A percentile compares a stretch with the other conserved stretches of the same genome.
Conservation (phyloP, 139 green algal genomes). For the Coccomyxa sp. region DNA sequence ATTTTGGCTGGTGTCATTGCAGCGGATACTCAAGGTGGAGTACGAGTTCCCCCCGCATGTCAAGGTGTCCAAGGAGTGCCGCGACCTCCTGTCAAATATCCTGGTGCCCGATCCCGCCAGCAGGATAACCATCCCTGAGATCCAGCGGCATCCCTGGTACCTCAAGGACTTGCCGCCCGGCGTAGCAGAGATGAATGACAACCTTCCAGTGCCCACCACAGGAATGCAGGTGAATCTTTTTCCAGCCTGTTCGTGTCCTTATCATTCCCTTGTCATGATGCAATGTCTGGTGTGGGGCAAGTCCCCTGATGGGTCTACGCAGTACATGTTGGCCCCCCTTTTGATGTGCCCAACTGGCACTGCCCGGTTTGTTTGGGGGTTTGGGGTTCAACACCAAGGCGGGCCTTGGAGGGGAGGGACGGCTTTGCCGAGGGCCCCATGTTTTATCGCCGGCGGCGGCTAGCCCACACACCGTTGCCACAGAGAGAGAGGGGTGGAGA, state of each 20-base stretch:
- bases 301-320: too few species aligned
- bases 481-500: background rate
- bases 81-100: constrained; percentile 69
- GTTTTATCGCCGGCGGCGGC: background rate
- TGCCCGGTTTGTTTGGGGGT: too few species aligned
- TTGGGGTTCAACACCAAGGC: too few species aligned
- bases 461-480: background rate
- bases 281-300: too few species aligned
- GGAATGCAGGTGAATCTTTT: constrained; percentile 50
- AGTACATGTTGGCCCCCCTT: too few species aligned
- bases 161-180: constrained; percentile 84
- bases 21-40: constrained; percentile 82
- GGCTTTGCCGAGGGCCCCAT: too few species aligned
- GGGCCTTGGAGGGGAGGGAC: too few species aligned
- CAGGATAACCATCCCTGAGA: constrained; percentile 75
- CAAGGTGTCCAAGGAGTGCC: constrained; percentile 61
- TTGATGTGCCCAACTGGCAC: too few species aligned
- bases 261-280: too few species aligned
- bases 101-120: constrained; percentile 64
- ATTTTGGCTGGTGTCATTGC: constrained; percentile 1
- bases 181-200: constrained; percentile 81
- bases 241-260: too few species aligned
- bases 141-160: constrained; percentile 86
- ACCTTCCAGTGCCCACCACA: constrained; percentile 24
- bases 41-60: constrained; percentile 71